Base-by-base conservation (phyloP, 1,139 yeast genomes). In the Candida buenavistaensis region DNA sequence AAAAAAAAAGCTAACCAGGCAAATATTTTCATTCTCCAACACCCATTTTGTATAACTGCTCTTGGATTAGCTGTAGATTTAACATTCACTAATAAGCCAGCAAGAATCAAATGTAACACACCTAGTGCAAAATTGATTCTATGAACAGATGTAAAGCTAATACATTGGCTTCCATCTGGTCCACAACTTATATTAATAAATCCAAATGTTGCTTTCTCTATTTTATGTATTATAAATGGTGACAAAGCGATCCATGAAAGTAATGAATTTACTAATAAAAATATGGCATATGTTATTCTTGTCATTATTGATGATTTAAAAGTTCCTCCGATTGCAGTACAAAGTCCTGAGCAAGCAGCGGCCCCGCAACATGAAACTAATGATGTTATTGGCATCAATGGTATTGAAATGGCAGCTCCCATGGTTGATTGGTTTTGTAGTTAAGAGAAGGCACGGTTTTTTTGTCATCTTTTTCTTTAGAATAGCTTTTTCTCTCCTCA, bases 131-230 rank as follows among this genome's bases (percentile, higher is more conserved):
- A 85, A 60, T 88, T 89, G 48, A 94, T 72, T 39, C 97, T 70
- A 55, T 92, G 94, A 8, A 92, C 97, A 5, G 95, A 90, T 13
- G 90, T 87, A 60, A 92, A 94, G 37, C 97, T 95, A 28, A 80
- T 79, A 64, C 98, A 94, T 50, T 88, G 89, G 28, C 82, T 82
- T 7, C 92, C 95, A 32, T 82, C 80, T 46, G 96, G 89, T 8
- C 79, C 80, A 46, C 75, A 68, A 40, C 65, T 64, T 44, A 62
- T 67, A 37, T 82, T 82, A 44, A 82, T 74, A 46, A 78, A 76
- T 26, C 89, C 87, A 59, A 82, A 75, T 0, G 89, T 72, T 7
- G 92, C 72, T 43, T 75, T 75, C 44, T 86, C 96, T 8, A 92
- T 76, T 59, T 86, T 78, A 40, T 78, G 73, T 19, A 84, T 74